Percentiles rank a stretch among this genome's conserved stretches.
These are phyloP conservation scores for Kwoniella europaea DNA, from an alignment of 768 basidiomycete genomes.

Conservation along the genomic window DNA sequence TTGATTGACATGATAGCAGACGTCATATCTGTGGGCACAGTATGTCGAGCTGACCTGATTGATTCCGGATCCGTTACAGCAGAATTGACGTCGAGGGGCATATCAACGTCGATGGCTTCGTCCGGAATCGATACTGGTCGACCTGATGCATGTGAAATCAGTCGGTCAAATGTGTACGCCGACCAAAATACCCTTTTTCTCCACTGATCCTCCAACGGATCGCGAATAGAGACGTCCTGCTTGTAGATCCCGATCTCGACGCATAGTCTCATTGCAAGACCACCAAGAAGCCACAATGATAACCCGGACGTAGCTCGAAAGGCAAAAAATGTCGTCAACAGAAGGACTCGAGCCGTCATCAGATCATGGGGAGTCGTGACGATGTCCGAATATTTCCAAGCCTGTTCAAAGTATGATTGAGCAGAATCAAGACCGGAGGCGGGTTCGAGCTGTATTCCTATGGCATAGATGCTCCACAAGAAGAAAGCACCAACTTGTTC, in stretches of 20 bases:
- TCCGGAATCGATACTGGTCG: slow-evolving; percentile 35
- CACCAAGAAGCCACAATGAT: slow-evolving; percentile 9
- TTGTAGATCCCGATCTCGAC: slow-evolving; percentile 11
- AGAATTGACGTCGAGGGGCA: slow-evolving; percentile 32
- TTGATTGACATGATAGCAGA: slow-evolving; percentile 24
- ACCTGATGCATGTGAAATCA: slow-evolving; percentile 28
- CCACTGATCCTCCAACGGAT: slow-evolving; percentile 11
- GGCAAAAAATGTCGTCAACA: slow-evolving; percentile 10
- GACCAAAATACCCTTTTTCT: slow-evolving; percentile 40
- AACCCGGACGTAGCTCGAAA: slow-evolving; percentile 14
- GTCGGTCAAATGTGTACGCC: slow-evolving; percentile 34
- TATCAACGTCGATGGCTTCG: slow-evolving; percentile 35
- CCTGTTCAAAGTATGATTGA: slow-evolving; percentile 26
- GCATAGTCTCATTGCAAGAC: slow-evolving; percentile 20
- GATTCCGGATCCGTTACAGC: not conserved
- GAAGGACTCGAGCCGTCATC: slow-evolving; percentile 10
- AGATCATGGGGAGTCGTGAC: slow-evolving; percentile 8
- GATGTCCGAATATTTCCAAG: slow-evolving; percentile 5
- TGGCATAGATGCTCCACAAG: slow-evolving; percentile 27
- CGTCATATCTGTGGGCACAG: slow-evolving; percentile 13
- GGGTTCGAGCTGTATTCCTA: slow-evolving; percentile 17
- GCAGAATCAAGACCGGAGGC: slow-evolving; percentile 8
- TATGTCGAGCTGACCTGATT: slow-evolving; percentile 2
- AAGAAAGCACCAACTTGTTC: slow-evolving; percentile 27
- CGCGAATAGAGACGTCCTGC: not conserved